Evolutionary conservation across 2,329 filamentous ascomycete species (phyloP), one percentile per base, ranked within the genome.

Genomic region (Fusarium solani-melongenae): DNA sequence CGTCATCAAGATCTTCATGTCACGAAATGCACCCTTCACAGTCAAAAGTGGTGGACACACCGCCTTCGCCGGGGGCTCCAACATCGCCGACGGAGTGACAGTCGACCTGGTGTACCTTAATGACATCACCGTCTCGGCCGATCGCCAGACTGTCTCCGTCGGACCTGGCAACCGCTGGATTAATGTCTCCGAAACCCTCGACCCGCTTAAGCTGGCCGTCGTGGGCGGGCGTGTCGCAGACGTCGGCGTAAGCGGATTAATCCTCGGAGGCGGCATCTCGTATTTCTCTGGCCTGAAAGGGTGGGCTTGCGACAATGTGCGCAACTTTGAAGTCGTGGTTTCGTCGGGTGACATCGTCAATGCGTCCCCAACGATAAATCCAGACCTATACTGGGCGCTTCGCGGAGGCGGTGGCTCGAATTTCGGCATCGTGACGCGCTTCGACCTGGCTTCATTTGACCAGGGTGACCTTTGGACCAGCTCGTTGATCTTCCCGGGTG

Each of bases 21-120:
- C 17, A 9, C 38, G 34, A 0, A 38, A 64, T 3, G 36, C 53
- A 7, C 31, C 60, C 0, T 90, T 90, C 77, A 84, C 87, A 4
- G 82, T 87, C 67, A 86, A 86, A 39, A 81, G 83, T 51, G 87
- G 88, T n/a, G 88, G 88, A 1, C 88, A 90, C 78, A 84, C 83
- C 2, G 81, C 84, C 4, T 87, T 86, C 67, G 78, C 82, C 0
- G 83, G 82, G 5, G 81, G 82, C 2, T 84, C 85, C 8, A 89
- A 83, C 73, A 82, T 82, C 64, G 72, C 79, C 6, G 72, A 72
- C 15, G 83, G 85, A 15, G 77, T 87, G 6, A 83, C 83, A 5
- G 79, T 89, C 60, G 84, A 86, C 66, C 76, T 89, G n/a, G 77
- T 79, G 10, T 72, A 75, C 5, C 79, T 89, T 11, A 83, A 69